These are phyloP conservation scores for Flammula alnicola DNA, from an alignment of 1,284 basidiomycete species.

Conservation along the genomic window DNA sequence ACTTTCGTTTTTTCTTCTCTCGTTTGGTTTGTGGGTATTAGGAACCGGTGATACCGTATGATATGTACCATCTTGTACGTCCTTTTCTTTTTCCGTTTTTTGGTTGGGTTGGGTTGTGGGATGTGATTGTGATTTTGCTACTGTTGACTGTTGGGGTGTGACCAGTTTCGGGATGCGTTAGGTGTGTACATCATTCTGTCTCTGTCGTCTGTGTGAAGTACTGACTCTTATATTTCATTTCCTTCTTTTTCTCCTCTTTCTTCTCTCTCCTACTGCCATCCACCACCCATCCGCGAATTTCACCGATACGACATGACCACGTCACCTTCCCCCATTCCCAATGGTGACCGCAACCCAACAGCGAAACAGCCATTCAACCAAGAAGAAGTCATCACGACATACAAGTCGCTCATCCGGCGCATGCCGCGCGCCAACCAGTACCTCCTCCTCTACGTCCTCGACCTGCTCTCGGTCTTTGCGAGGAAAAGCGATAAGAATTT, in stretches of 20 bases:
- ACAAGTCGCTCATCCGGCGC: conserved; percentile 83
- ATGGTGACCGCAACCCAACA: too few relatives aligned
- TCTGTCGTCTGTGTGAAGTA: too few relatives aligned
- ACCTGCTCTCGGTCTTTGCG: conserved; percentile 94
- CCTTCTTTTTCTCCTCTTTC: too few relatives aligned
- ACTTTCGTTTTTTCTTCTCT: conserved; percentile 10
- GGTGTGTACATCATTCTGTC: conserved; percentile 49
- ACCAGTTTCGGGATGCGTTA: conserved; percentile 82
- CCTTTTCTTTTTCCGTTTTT: conserved; percentile 5
- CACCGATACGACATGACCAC: too few relatives aligned
- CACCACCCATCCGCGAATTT: too few relatives aligned
- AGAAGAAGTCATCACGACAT: conserved; percentile 74
- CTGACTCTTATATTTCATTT: too few relatives aligned
- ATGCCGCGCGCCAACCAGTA: conserved; percentile 93
- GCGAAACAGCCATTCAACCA: conserved; percentile 69
- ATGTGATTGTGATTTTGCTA: too few relatives aligned
- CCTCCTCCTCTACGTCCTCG: conserved; percentile 93
- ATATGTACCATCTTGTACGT: conserved; percentile 86
- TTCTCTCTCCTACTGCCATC: too few relatives aligned
- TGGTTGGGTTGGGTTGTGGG: too few relatives aligned
- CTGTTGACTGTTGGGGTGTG: too few relatives aligned
- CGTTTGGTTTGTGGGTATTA: too few relatives aligned
- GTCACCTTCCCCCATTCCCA: too few relatives aligned
- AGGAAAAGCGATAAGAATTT: conserved; percentile 90
- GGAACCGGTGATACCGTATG: conserved; percentile 90